These are phyloP conservation scores for Tylopilus sp. DNA, from an alignment of 768 basidiomycete species.

Conservation along the genomic window DNA sequence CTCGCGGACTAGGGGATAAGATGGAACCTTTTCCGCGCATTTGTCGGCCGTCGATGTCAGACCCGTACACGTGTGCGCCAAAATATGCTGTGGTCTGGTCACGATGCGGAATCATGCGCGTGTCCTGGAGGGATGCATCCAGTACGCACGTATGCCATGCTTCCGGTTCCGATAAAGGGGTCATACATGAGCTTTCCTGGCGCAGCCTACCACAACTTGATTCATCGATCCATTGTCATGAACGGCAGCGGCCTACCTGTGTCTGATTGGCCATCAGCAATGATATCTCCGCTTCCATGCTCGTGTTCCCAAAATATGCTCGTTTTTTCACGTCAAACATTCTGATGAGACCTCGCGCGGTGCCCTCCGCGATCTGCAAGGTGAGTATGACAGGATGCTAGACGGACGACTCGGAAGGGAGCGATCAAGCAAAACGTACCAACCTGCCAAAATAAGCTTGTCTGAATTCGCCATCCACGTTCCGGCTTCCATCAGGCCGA, in stretches of 20 bases:
- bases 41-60: slow-evolving; percentile 96
- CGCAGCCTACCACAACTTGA: slow-evolving; percentile 50
- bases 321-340: slow-evolving; percentile 89
- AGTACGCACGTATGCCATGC: slow-evolving; percentile 72
- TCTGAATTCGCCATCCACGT: slow-evolving; percentile 64
- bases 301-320: slow-evolving; percentile 89
- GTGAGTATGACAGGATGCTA: background rate
- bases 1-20: background rate
- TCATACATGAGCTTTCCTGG: slow-evolving; percentile 94
- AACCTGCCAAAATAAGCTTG: slow-evolving; percentile 83
- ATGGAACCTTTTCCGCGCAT: slow-evolving; percentile 85
- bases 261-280: slow-evolving; percentile 97
- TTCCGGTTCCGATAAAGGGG: slow-evolving; percentile 92
- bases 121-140: background rate
- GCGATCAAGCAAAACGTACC: slow-evolving; percentile 48
- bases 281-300: slow-evolving; percentile 96
- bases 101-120: background rate
- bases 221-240: background rate
- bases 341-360: slow-evolving; percentile 62
- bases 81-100: slow-evolving; percentile 80
- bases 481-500: slow-evolving; percentile 46
- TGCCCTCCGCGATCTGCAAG: slow-evolving; percentile 53
- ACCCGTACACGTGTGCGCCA: slow-evolving; percentile 83
- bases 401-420: background rate
- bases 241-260: slow-evolving; percentile 47